Evolutionary conservation across 768 basidiomycete species (phyloP).

Genomic region (Lactarius tabidus): DNA sequence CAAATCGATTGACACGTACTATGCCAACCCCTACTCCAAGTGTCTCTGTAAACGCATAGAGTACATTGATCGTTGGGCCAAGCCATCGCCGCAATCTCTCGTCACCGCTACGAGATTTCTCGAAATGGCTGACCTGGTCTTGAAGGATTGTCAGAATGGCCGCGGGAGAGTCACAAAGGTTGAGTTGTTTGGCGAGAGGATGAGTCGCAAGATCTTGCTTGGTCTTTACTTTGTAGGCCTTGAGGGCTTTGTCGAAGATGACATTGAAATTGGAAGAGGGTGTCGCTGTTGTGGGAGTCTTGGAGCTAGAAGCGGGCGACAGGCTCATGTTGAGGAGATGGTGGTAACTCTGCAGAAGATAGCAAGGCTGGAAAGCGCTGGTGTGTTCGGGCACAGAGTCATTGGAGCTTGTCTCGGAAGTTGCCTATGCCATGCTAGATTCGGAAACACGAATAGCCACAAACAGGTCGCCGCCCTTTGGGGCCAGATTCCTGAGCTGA

Average conservation of each 20-base stretch:
- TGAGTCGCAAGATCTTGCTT: not conserved
- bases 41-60: not conserved
- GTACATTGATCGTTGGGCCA: not conserved
- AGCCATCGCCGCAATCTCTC: no score
- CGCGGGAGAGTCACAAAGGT: not conserved
- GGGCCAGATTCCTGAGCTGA: no score
- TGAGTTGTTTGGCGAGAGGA: not conserved
- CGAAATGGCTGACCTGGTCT: not conserved
- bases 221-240: not conserved
- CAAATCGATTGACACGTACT: not conserved
- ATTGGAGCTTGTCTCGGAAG: no score
- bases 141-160: not conserved
- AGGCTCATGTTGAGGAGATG: not conserved
- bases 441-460: no score
- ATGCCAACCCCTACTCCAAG: not conserved
- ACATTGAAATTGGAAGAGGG: not conserved
- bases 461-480: no score
- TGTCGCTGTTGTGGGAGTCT: not conserved
- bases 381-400: not conserved
- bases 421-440: not conserved
- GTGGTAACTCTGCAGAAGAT: not conserved
- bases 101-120: not conserved
- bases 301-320: not conserved
- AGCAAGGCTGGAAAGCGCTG: no score
- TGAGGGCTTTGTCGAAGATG: conserved; percentile 27